Evolutionary conservation across 306 rosid genomes (phyloP).

Genomic region (Oemleria cerasiformis): DNA sequence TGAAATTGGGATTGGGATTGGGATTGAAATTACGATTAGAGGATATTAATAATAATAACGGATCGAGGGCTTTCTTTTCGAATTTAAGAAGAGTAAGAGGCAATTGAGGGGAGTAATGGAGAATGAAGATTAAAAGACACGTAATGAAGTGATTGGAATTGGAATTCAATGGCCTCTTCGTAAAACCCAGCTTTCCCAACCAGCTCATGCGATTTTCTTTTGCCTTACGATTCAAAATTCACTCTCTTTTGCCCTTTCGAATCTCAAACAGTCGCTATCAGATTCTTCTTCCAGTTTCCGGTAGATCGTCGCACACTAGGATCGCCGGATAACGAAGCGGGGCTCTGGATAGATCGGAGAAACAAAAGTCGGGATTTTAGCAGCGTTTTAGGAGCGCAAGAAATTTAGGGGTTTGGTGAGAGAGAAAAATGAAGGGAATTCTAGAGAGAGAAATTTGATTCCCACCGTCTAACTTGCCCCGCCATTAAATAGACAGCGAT

Average conservation of each 20-base stretch:
- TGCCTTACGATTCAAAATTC: neutral
- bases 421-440: neutral
- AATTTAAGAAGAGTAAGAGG: constrained; percentile 38
- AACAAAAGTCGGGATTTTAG: neutral
- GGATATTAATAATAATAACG: constrained; percentile 22
- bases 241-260: neutral
- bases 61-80: constrained; percentile 40
- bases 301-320: neutral
- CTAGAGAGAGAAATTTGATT: neutral
- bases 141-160: constrained; percentile 73
- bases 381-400: neutral
- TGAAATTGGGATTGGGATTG: constrained; percentile 14
- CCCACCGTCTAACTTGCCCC: neutral
- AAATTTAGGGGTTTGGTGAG: neutral
- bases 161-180: constrained; percentile 43
- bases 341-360: neutral
- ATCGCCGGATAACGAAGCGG: neutral
- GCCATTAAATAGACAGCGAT: neutral
- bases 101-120: constrained; percentile 79
- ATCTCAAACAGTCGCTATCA: constrained; percentile 8
- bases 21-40: constrained; percentile 4
- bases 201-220: constrained; percentile 90
- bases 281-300: neutral
- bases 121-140: constrained; percentile 74
- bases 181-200: constrained; percentile 76